Conservation (phyloP, 768 basidiomycete genomes). For the Holtermannia corniformis region DNA sequence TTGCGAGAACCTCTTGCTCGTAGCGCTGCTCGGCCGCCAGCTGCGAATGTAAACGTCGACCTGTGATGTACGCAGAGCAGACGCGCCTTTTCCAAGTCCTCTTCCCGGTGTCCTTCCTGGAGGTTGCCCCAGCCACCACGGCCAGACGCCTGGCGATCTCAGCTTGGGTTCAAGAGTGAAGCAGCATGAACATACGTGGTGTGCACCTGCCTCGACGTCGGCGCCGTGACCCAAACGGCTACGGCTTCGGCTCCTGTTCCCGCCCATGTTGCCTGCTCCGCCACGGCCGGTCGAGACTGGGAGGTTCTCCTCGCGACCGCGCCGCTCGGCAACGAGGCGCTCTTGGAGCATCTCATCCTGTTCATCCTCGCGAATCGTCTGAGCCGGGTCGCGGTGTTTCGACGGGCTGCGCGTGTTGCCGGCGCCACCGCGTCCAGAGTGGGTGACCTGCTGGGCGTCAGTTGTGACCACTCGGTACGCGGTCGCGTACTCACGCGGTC, state of each 20-base stretch:
- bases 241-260: conserved; percentile 19
- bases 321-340: conserved; percentile 23
- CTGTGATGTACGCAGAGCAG: neutral
- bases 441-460: conserved; percentile 30
- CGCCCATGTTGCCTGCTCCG: conserved; percentile 38
- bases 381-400: conserved; percentile 43
- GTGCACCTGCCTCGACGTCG: conserved; percentile 1
- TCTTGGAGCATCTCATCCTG: conserved; percentile 32
- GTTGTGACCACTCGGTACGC: neutral
- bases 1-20: conserved; percentile 27
- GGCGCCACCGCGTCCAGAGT: conserved; percentile 64
- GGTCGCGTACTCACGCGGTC: conserved; percentile 14
- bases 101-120: conserved; percentile 12
- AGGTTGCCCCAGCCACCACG: conserved; percentile 40
- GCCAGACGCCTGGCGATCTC: conserved; percentile 16
- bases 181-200: no score
- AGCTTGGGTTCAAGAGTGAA: no score
- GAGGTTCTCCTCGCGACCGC: conserved; percentile 30
- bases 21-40: conserved; percentile 20
- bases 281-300: conserved; percentile 40
- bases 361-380: conserved; percentile 11
- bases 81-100: conserved; percentile 29
- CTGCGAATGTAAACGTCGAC: conserved; percentile 6
- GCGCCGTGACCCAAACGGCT: conserved; percentile 10
- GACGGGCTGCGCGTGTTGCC: conserved; percentile 79